These are phyloP conservation scores for Sporothrix globosa DNA, from an alignment of 2,329 filamentous ascomycete species.

Conservation along the genomic window DNA sequence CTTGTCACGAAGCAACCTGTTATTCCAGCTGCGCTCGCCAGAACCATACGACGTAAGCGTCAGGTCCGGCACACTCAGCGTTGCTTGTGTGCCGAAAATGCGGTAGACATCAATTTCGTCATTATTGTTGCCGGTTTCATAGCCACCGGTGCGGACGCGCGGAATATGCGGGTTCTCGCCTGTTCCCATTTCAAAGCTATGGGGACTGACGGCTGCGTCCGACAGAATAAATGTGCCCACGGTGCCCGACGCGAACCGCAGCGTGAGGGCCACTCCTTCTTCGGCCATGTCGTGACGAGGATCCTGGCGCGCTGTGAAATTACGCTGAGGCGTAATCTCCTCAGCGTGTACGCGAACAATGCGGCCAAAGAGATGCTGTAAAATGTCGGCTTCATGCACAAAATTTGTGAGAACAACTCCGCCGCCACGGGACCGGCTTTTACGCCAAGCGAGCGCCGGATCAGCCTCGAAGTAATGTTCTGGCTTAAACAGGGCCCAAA, in stretches of 20 bases:
- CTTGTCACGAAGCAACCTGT: background rate
- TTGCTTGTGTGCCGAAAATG: constrained; percentile 42
- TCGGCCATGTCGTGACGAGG: constrained; percentile 14
- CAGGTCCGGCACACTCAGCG: constrained; percentile 36
- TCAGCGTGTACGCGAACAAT: constrained; percentile 58
- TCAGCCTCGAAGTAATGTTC: constrained; percentile 52
- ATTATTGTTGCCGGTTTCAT: constrained; percentile 35
- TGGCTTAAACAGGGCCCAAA: constrained; percentile 60
- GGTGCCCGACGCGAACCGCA: constrained; percentile 57
- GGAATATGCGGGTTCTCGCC: constrained; percentile 60
- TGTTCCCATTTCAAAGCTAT: constrained; percentile 61
- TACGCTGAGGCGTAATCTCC: constrained; percentile 48
- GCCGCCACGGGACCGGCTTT: constrained; percentile 46
- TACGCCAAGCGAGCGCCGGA: constrained; percentile 52
- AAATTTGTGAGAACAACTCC: constrained; percentile 59
- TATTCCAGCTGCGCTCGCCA: constrained; percentile 14
- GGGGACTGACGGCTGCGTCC: constrained; percentile 55
- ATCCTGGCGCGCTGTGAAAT: background rate
- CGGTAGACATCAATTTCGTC: constrained; percentile 51
- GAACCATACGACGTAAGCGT: constrained; percentile 29
- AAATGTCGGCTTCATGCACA: constrained; percentile 63
- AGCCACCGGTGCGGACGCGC: background rate
- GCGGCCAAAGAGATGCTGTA: constrained; percentile 60
- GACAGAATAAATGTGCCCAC: constrained; percentile 61
- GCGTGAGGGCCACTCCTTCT: constrained; percentile 58